Conservation (phyloP, 1,139 yeast species). For the Hyphopichia fennica region DNA sequence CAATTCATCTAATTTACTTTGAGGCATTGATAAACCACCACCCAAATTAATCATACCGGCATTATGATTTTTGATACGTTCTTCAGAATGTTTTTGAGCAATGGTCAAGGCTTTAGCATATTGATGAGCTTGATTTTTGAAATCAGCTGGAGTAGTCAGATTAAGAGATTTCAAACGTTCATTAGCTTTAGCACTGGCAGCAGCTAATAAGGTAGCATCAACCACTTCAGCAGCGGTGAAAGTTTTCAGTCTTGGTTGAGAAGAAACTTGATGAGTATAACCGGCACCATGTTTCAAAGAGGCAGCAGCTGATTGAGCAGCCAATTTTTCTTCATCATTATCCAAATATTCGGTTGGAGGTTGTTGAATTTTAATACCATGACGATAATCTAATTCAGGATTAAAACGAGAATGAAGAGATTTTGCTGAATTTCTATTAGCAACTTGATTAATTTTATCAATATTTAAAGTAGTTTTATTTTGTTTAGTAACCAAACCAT, state of each 20-base stretch:
- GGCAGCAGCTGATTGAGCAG: conserved; percentile 43
- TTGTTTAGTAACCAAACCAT: conserved; percentile 35
- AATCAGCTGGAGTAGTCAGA: conserved; percentile 29
- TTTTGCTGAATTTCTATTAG: conserved; percentile 43
- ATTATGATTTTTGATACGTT: conserved; percentile 46
- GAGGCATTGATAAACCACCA: conserved; percentile 82
- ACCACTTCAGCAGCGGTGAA: conserved; percentile 47
- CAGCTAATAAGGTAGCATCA: conserved; percentile 56
- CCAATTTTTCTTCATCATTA: conserved; percentile 30
- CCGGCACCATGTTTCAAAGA: conserved; percentile 32
- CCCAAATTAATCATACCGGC: conserved; percentile 75
- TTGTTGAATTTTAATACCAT: conserved; percentile 31
- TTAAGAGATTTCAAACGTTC: conserved; percentile 45
- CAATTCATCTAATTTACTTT: conserved; percentile 72
- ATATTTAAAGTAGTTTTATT: conserved; percentile 36
- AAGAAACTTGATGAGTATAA: conserved; percentile 23
- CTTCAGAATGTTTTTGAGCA: conserved; percentile 67
- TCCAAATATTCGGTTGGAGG: conserved; percentile 27
- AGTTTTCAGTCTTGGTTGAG: conserved; percentile 30
- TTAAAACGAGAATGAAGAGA: conserved; percentile 45
- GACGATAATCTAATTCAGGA: conserved; percentile 45
- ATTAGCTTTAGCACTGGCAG: conserved; percentile 62
- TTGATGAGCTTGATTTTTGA: conserved; percentile 43
- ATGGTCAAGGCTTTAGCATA: conserved; percentile 53
- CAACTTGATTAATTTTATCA: conserved; percentile 41